Conservation (phyloP, 2,329 filamentous ascomycete species). For the Zymoseptoria brevis region DNA sequence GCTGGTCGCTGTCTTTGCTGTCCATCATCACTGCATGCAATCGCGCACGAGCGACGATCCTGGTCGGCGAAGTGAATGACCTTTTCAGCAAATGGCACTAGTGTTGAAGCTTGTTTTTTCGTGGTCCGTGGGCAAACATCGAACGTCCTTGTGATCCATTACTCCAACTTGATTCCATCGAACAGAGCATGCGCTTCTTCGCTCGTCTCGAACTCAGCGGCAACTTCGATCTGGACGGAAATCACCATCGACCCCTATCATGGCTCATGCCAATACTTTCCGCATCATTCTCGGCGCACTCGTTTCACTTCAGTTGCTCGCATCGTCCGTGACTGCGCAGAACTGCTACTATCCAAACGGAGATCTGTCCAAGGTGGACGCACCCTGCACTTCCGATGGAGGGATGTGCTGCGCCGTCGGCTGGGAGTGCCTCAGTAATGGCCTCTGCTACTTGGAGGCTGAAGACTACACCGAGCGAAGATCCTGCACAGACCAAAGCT, state of each 20-base stretch:
- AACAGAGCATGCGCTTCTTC: neutral
- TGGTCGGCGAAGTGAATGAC: neutral
- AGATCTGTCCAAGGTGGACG: slow-evolving; percentile 18
- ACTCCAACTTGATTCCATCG: neutral
- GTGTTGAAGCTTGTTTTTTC: neutral
- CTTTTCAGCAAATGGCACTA: neutral
- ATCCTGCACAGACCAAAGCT: slow-evolving; percentile 29
- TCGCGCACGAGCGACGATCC: neutral
- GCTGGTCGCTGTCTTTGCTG: neutral
- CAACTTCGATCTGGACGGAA: neutral
- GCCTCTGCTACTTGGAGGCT: slow-evolving; percentile 25
- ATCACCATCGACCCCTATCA: neutral
- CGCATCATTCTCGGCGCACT: slow-evolving; percentile 2
- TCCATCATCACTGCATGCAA: neutral
- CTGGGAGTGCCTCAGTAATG: slow-evolving; percentile 29
- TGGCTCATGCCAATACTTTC: neutral
- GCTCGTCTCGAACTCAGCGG: neutral
- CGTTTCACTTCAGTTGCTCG: slow-evolving; percentile 7
- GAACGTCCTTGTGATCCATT: neutral
- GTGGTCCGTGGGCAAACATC: neutral
- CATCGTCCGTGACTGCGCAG: slow-evolving; percentile 12
- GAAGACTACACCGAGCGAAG: slow-evolving; percentile 26
- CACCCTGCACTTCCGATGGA: slow-evolving; percentile 21
- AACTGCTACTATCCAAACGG: slow-evolving; percentile 33
- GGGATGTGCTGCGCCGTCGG: slow-evolving; percentile 29